phyloP scores from a whole-genome alignment of 768 basidiomycete genomes.

The Suillus americanus region DNA sequence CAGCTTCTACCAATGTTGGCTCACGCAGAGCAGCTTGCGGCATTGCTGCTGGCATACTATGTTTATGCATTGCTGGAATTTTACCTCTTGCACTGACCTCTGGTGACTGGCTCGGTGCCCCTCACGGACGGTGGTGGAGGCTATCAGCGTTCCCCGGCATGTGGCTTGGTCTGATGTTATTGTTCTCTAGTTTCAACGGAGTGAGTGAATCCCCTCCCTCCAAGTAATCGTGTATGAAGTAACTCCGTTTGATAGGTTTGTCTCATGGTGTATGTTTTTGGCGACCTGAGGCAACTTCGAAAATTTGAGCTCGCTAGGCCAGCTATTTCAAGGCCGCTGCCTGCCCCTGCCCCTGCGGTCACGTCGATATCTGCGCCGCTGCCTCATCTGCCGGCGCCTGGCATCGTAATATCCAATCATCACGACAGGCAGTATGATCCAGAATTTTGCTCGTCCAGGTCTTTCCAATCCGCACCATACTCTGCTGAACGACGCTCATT shows the following conservation, averaged over 20 bases:
- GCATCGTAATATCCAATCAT: background rate
- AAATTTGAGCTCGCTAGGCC: constrained; percentile 78
- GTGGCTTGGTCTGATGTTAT: constrained; percentile 65
- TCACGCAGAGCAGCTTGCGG: constrained; percentile 70
- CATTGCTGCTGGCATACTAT: constrained; percentile 57
- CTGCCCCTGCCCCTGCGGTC: constrained; percentile 3
- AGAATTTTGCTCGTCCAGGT: constrained; percentile 10
- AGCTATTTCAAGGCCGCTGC: constrained; percentile 49
- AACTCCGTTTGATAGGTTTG: constrained; percentile 42
- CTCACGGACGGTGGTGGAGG: constrained; percentile 51
- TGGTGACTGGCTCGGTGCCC: constrained; percentile 33
- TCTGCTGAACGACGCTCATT: constrained; percentile 7
- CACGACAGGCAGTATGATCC: constrained; percentile 4
- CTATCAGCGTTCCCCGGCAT: constrained; percentile 62
- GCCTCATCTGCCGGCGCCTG: background rate
- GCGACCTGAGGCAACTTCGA: constrained; percentile 74
- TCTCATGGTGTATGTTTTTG: constrained; percentile 76
- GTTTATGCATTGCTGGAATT: constrained; percentile 47
- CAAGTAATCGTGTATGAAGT: background rate
- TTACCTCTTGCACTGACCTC: constrained; percentile 51
- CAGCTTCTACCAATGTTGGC: constrained; percentile 69
- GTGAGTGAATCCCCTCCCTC: constrained; percentile 33
- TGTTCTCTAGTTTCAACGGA: constrained; percentile 65
- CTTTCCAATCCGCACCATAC: constrained; percentile 15
- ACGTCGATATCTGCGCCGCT: constrained; percentile 18